Percentiles rank a stretch among this genome's conserved stretches.
Evolutionary conservation across 176 grass and related monocot genomes (phyloP).

Genomic region (Elymus sibiricus): DNA sequence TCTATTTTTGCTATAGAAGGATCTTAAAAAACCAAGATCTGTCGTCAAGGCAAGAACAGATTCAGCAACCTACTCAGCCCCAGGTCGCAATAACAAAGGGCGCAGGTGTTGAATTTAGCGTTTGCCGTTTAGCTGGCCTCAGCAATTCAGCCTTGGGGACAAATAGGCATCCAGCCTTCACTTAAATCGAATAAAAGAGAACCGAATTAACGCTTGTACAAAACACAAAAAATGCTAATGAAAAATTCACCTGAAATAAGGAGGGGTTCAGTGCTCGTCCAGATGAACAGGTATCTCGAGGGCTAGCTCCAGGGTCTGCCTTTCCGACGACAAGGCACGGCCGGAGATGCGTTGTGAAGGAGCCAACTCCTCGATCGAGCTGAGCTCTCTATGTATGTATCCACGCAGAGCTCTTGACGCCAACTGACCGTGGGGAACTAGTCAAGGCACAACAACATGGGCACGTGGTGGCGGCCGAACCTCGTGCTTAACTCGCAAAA

Average conservation of each 20-base stretch:
- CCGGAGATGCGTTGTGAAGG: neutral
- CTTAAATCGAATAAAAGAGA: neutral
- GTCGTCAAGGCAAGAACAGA: neutral
- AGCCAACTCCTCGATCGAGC: neutral
- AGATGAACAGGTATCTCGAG: neutral
- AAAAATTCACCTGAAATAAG: neutral
- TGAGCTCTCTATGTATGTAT: neutral
- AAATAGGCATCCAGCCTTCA: neutral
- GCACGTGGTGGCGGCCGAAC: neutral
- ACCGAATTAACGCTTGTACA: neutral
- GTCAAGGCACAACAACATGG: neutral
- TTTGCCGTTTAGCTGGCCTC: neutral
- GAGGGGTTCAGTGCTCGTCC: neutral
- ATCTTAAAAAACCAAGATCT: neutral
- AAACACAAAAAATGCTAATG: neutral
- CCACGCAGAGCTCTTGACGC: neutral
- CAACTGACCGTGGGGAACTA: neutral
- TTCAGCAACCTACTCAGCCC: neutral
- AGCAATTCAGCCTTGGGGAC: neutral
- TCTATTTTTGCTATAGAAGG: neutral
- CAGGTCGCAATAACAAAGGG: neutral
- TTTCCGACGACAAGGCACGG: neutral
- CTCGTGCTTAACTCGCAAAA: neutral
- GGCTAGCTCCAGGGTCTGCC: neutral
- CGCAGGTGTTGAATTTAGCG: neutral